A percentile compares a stretch with the other conserved stretches of the same genome.
phyloP scores from a whole-genome alignment of 179 eudicot genomes.

The Beta lomatogona region DNA sequence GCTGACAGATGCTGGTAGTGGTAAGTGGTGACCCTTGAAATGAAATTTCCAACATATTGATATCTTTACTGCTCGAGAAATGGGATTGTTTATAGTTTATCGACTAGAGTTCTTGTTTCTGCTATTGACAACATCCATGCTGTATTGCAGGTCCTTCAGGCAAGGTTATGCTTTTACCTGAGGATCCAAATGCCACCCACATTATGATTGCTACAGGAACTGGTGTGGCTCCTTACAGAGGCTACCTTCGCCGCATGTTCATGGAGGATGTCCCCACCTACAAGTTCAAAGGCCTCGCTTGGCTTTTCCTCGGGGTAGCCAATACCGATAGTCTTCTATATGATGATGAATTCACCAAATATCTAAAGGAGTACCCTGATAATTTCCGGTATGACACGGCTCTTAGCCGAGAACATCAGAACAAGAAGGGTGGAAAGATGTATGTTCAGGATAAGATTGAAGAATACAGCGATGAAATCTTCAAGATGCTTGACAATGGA shows the following conservation, averaged over 20 bases:
- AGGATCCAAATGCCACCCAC: slow-evolving; percentile 83
- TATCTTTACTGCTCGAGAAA: neutral
- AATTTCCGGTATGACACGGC: slow-evolving; percentile 78
- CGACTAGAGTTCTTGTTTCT: neutral
- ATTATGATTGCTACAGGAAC: slow-evolving; percentile 96
- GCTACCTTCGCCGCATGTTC: slow-evolving; percentile 94
- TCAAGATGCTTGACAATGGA: slow-evolving; percentile 73
- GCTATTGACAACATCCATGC: neutral
- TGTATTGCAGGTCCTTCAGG: slow-evolving; percentile 80
- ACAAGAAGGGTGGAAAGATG: slow-evolving; percentile 87
- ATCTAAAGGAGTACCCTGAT: slow-evolving; percentile 65
- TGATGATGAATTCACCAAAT: slow-evolving; percentile 75
- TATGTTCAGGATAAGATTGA: slow-evolving; percentile 94
- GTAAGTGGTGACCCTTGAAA: neutral
- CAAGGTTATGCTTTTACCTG: slow-evolving; percentile 94
- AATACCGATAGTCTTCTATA: slow-evolving; percentile 83
- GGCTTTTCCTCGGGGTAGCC: slow-evolving; percentile 97
- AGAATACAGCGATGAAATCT: slow-evolving; percentile 87
- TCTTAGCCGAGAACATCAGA: slow-evolving; percentile 87
- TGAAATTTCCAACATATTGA: neutral
- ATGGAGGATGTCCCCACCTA: slow-evolving; percentile 80
- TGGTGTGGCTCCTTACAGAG: slow-evolving; percentile 92
- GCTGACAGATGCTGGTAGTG: neutral
- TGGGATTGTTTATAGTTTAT: neutral
- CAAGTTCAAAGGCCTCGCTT: slow-evolving; percentile 83